These are phyloP conservation scores for Kalmanozyma brasiliensis DNA, from an alignment of 1,284 basidiomycete genomes.

Conservation along the genomic window DNA sequence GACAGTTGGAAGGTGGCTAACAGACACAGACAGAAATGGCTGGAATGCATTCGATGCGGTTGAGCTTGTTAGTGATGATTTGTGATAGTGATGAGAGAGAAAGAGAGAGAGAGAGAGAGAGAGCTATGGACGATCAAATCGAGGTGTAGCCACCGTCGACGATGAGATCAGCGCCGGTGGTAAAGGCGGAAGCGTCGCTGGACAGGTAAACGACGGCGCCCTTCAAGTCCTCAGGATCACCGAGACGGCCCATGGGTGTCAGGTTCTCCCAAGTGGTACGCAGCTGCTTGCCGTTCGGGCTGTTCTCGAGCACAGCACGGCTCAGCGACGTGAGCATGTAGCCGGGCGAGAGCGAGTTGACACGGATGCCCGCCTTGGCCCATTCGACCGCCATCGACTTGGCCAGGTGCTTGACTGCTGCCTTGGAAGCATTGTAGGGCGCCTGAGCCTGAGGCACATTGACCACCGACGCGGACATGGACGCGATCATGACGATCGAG, in stretches of 20 bases:
- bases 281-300: slow-evolving; percentile 70
- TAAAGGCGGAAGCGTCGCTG: slow-evolving; percentile 84
- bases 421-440: slow-evolving; percentile 88
- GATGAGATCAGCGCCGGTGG: slow-evolving; percentile 84
- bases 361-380: slow-evolving; percentile 84
- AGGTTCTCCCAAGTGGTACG: slow-evolving; percentile 82
- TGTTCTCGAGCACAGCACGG: slow-evolving; percentile 43
- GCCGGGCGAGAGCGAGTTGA: slow-evolving; percentile 72
- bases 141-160: slow-evolving; percentile 82
- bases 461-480: slow-evolving; percentile 85
- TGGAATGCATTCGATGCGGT: no score
- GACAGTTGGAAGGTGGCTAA: no score
- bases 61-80: neutral
- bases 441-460: slow-evolving; percentile 81
- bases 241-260: slow-evolving; percentile 81
- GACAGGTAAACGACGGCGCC: slow-evolving; percentile 83
- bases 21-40: no score
- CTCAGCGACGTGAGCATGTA: slow-evolving; percentile 81
- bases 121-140: slow-evolving; percentile 18
- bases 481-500: slow-evolving; percentile 85
- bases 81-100: neutral
- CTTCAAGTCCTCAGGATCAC: slow-evolving; percentile 70
- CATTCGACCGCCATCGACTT: slow-evolving; percentile 86
- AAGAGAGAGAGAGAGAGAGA: no score
- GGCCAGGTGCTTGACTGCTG: slow-evolving; percentile 88